Conservation (phyloP, 2,329 filamentous ascomycete species). For the Cordyceps cateniannulata region DNA sequence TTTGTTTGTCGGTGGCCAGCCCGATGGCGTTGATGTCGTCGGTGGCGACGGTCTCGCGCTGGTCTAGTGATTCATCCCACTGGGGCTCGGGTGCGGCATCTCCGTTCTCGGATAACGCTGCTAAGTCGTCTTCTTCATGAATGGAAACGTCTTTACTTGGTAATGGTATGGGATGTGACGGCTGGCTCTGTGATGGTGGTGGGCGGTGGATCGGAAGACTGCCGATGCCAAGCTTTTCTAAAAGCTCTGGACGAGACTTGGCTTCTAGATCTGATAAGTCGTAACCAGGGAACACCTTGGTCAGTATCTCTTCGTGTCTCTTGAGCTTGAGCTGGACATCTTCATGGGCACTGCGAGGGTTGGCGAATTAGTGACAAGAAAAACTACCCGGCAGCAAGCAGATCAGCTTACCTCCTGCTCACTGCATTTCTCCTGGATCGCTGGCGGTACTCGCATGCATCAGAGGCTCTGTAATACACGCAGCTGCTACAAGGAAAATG, state of each 20-base stretch:
- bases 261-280: slow-evolving; percentile 15
- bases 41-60: slow-evolving; percentile 20
- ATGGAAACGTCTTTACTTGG: slow-evolving; percentile 1
- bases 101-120: slow-evolving; percentile 21
- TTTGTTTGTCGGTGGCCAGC: slow-evolving; percentile 45
- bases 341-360: slow-evolving; percentile 19
- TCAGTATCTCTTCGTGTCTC: slow-evolving; percentile 18
- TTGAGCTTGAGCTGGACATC: slow-evolving; percentile 20
- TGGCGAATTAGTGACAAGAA: neutral
- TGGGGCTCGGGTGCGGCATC: slow-evolving; percentile 22
- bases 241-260: slow-evolving; percentile 19
- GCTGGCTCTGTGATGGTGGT: neutral
- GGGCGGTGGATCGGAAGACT: neutral
- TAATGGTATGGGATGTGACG: neutral
- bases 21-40: slow-evolving; percentile 28
- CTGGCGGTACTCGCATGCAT: slow-evolving; percentile 24
- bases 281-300: slow-evolving; percentile 19
- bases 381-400: neutral
- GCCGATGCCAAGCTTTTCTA: slow-evolving; percentile 13
- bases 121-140: slow-evolving; percentile 17
- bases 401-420: slow-evolving; percentile 20
- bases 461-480: slow-evolving; percentile 23
- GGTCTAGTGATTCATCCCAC: slow-evolving; percentile 23
- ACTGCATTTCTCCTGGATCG: slow-evolving; percentile 24
- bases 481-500: slow-evolving; percentile 31